Evolutionary conservation across 768 basidiomycete species (phyloP).

Genomic region (Aureoboletus auriporus): DNA sequence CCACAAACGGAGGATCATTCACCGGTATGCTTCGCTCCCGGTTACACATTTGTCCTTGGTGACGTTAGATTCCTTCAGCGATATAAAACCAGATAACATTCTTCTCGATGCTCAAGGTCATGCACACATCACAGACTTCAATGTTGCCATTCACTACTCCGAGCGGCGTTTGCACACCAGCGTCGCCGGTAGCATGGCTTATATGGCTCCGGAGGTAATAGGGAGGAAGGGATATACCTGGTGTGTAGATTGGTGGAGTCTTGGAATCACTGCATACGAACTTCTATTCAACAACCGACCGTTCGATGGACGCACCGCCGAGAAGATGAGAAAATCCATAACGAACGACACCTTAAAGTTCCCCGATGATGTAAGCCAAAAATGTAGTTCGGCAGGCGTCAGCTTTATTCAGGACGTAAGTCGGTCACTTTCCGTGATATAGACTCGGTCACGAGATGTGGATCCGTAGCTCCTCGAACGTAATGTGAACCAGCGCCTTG

Average conservation of each 20-base stretch:
- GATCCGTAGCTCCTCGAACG: slow-evolving; percentile 73
- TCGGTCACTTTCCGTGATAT: slow-evolving; percentile 10
- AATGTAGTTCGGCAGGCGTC: slow-evolving; percentile 64
- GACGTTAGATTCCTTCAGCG: slow-evolving; percentile 43
- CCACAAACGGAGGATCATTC: slow-evolving; percentile 88
- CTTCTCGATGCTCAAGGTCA: slow-evolving; percentile 91
- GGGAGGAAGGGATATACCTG: slow-evolving; percentile 89
- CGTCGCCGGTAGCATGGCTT: slow-evolving; percentile 97
- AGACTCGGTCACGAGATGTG: slow-evolving; percentile 8
- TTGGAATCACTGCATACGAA: slow-evolving; percentile 88
- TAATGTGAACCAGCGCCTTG: slow-evolving; percentile 72
- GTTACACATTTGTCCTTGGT: slow-evolving; percentile 1
- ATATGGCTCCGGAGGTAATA: slow-evolving; percentile 99
- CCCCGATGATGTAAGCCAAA: slow-evolving; percentile 61
- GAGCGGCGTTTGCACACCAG: slow-evolving; percentile 84
- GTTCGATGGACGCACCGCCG: slow-evolving; percentile 86
- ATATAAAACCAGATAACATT: slow-evolving; percentile 97
- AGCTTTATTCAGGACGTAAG: slow-evolving; percentile 65
- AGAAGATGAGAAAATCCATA: slow-evolving; percentile 86
- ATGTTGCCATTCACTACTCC: slow-evolving; percentile 97
- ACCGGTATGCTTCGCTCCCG: slow-evolving; percentile 58
- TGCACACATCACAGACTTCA: slow-evolving; percentile 97
- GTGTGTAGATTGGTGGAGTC: slow-evolving; percentile 94
- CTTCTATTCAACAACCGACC: slow-evolving; percentile 80
- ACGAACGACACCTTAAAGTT: slow-evolving; percentile 73